phyloP scores from a whole-genome alignment of 345 rosid genomes.

The Citrus sp. region DNA sequence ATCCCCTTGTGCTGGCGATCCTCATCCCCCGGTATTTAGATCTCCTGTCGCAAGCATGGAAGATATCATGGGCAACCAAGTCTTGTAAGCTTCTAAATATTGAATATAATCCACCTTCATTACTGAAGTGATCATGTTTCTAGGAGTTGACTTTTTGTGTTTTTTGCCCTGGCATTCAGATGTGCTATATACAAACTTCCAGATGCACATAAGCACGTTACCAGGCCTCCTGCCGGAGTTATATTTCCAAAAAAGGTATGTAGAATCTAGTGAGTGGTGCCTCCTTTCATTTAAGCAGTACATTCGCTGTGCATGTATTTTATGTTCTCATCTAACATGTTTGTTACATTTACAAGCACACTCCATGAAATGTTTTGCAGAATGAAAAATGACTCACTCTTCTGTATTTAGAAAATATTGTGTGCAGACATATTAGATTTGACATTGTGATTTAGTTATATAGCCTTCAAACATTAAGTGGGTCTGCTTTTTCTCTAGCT shows the following conservation, averaged over 20 bases:
- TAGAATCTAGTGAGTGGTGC: neutral
- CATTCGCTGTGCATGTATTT: neutral
- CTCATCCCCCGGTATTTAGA: constrained; percentile 69
- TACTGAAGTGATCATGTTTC: constrained; percentile 1
- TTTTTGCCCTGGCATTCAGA: constrained; percentile 37
- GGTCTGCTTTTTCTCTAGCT: neutral
- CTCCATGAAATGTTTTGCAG: neutral
- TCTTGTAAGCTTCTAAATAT: constrained; percentile 56
- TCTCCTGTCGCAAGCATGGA: constrained; percentile 81
- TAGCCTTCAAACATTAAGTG: neutral
- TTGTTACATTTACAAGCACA: neutral
- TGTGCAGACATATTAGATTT: neutral
- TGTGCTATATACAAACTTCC: constrained; percentile 85
- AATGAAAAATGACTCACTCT: neutral
- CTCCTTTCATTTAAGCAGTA: neutral
- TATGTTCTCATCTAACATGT: neutral
- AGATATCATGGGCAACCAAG: constrained; percentile 83
- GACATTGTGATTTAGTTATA: neutral
- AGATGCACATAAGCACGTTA: constrained; percentile 56
- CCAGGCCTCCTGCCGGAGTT: constrained; percentile 61
- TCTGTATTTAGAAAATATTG: neutral
- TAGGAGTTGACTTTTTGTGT: neutral
- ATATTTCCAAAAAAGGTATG: constrained; percentile 71
- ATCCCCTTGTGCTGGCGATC: constrained; percentile 71
- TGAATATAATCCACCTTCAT: neutral